Base-by-base conservation (phyloP, 495 filamentous ascomycete species). In the Opeltia flavorubescens region DNA sequence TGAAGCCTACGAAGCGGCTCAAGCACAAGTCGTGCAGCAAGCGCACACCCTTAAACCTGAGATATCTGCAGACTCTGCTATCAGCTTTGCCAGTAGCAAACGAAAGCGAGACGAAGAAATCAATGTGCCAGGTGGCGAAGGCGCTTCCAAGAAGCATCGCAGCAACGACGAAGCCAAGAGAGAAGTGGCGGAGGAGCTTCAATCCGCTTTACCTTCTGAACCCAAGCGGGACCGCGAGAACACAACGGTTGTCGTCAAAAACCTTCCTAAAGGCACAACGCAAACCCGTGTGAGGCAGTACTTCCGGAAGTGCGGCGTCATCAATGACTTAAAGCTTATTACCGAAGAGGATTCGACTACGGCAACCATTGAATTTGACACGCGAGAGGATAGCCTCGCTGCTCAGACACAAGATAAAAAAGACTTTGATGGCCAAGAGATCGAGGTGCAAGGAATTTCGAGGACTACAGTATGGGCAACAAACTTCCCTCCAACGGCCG, bases 191-290 rank as follows among this genome's bases (percentile, higher is more conserved):
- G 61, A 58, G 27, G 52, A 58, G 6, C 65, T 66, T 43, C 57
- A 64, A 52, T 53, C 61, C 50, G 48, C 66, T 45, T 57, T 55
- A 23, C 47, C 63, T 3, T 64, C 64, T 1, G 60, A 61, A 5
- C 65, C 72, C 20, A 85, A 82, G 54, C 80, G 91, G 26, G 88
- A 96, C 60, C 78, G 91, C 31, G 91, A 98, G 54, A 80, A 95
- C 59, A 82, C 85, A 2, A 86, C 85, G 0, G 75, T 95, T 24
- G 75, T 91, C 38, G 79, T 93, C 23, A 77, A 74, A 30, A 80
- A 86, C 51, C 59, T 98, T 24, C 87, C 91, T 5, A 49, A 52
- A 1, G 70, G 77, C 25, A 77, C 77, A 3, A 82, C 79, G 2
- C 76, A 86, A 57, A 77, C 74, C 25, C 78, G 77, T 51, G 63